Base-by-base conservation (phyloP, 306 rosid genomes). In the Citrullus mucosospermus region DNA sequence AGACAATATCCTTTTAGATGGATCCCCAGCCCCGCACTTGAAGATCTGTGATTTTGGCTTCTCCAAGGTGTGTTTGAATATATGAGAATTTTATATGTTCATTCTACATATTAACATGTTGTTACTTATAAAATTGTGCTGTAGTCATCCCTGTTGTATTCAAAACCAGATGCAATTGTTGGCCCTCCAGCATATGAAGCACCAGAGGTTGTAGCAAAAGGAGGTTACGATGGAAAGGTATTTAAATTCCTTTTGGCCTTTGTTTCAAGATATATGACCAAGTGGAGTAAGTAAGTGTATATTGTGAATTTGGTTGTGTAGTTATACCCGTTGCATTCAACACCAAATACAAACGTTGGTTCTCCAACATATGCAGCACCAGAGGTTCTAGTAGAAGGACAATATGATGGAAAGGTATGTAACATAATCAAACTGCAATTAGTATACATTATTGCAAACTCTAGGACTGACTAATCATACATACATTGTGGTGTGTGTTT, bases 111-210 rank as follows among this genome's bases (percentile, higher is more conserved):
- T 25, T 44, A 32, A 32, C 36, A 32, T 63, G 46, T 84, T 78
- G 55, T 86, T 88, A 90, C 5, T 41, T 7, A 5, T 8, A 9
- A 30, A 28, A 30, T 61, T 61, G n/a, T 67, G 60, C 43, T 83
- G 82, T 62, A 88, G 89, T 88, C 89, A 71, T 88, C 90, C 80
- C 76, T 88, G 81, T 86, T 88, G 82, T 90, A 88, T 55, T 86
- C 92, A 15, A 84, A 86, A 18, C 92, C 92, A 77, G 85, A 86
- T 71, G 84, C 92, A 76, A 88, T 90, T 17, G 90, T 88, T 80
- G 92, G 92, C 75, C 85, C 77, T 12, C 77, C 77, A 6, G 59
- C 77, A 25, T 72, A 72, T 25, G 48, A 48, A 72, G 77, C 77
- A 72, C 77, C 77, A 2, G 59, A 72, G 14, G 77, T 72, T 72